Percentiles rank a stretch among this genome's conserved stretches.
Evolutionary conservation across 495 filamentous ascomycete genomes (phyloP).

Genomic region (Neurospora pannonica): DNA sequence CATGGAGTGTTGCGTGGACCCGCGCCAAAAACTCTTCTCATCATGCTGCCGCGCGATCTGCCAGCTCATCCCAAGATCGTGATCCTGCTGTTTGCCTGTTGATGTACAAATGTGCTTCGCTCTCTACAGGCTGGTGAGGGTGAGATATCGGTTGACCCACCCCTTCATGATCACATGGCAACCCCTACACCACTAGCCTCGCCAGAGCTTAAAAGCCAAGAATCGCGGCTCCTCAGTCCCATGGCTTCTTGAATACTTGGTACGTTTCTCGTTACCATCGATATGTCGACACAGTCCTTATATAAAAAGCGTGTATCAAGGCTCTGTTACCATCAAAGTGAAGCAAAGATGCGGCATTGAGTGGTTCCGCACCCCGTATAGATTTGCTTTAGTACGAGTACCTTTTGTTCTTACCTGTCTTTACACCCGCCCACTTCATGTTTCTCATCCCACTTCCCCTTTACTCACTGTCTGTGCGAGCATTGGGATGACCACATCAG

Average conservation of each 20-base stretch:
- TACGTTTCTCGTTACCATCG: not conserved
- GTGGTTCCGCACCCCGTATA: not conserved
- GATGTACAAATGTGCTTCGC: not conserved
- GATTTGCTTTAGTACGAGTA: not conserved
- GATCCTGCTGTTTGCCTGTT: not conserved
- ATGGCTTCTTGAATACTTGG: not conserved
- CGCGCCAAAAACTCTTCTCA: not conserved
- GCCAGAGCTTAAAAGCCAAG: not conserved
- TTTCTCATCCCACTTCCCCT: not conserved
- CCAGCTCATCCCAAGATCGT: not conserved
- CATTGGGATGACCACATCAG: not conserved
- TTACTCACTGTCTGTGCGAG: not conserved
- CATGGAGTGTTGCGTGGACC: not conserved
- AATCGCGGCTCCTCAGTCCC: not conserved
- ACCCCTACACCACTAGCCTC: not conserved
- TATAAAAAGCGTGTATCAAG: not conserved
- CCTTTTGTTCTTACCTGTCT: not conserved
- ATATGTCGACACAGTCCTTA: not conserved
- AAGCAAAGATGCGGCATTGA: not conserved
- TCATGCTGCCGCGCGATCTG: not conserved
- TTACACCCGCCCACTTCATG: not conserved
- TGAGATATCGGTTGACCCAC: not conserved
- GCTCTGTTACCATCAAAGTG: not conserved
- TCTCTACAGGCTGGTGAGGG: not conserved
- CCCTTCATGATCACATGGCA: not conserved